Conservation (phyloP, 306 rosid genomes). For the Phaseolus lunatus region DNA sequence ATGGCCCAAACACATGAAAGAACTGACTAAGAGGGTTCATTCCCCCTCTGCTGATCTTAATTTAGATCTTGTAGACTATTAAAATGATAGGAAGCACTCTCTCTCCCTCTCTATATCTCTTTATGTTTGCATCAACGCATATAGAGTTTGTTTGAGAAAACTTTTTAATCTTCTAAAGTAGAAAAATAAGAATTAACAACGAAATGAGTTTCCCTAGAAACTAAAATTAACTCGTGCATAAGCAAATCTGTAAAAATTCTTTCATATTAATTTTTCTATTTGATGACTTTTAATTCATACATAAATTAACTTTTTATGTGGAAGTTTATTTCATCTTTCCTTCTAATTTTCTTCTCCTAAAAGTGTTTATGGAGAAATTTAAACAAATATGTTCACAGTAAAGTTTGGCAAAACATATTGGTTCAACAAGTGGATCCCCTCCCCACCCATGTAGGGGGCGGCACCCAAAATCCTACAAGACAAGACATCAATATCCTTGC, state of each 20-base stretch:
- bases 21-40: background rate
- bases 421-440: background rate
- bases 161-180: no score
- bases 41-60: background rate
- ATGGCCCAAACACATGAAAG: constrained; percentile 3
- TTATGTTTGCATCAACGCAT: background rate
- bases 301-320: no score
- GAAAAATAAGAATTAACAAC: no score
- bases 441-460: background rate
- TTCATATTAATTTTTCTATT: no score
- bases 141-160: background rate
- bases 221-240: no score
- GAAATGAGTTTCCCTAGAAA: no score
- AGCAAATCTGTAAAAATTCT: no score
- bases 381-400: no score
- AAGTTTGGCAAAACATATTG: background rate
- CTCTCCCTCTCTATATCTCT: background rate
- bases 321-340: no score
- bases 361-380: no score
- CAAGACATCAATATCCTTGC: background rate
- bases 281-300: no score
- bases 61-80: background rate
- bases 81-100: background rate
- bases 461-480: background rate
- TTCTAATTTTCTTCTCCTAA: no score